phyloP scores from a whole-genome alignment of 139 green algal species.

The Picochlorum sp. region DNA sequence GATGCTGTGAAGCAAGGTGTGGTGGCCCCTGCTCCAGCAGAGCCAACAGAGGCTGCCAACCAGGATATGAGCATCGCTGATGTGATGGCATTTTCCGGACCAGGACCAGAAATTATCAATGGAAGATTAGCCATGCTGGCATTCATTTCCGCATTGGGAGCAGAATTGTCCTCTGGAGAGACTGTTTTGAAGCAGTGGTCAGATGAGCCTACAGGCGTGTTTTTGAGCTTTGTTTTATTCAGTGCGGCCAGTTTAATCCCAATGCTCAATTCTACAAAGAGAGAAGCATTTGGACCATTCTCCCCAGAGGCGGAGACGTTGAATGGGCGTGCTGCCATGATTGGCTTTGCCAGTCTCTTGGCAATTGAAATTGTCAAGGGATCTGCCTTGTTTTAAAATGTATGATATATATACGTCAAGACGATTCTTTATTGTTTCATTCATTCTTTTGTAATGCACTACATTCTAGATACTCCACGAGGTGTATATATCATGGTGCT shows the following conservation, averaged over 20 bases:
- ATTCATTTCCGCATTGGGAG: conserved; percentile 33
- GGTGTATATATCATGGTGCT: too few species aligned
- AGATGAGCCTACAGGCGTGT: conserved; percentile 21
- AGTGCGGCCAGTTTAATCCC: conserved; percentile 4
- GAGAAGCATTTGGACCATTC: conserved; percentile 26
- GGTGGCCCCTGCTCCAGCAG: conserved; percentile 4
- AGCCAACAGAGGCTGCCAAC: background rate
- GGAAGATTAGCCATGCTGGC: conserved; percentile 47
- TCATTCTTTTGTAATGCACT: too few species aligned
- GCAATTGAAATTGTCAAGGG: conserved; percentile 24
- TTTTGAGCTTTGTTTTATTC: conserved; percentile 21
- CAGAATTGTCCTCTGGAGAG: conserved; percentile 37
- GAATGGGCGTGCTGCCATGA: conserved; percentile 41
- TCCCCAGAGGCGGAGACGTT: conserved; percentile 25
- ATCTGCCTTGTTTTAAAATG: conserved; percentile 25
- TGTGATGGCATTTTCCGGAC: conserved; percentile 40
- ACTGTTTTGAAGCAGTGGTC: conserved; percentile 29
- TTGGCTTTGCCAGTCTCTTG: conserved; percentile 36
- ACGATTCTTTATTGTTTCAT: background rate
- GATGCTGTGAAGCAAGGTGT: conserved; percentile 10
- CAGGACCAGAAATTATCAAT: conserved; percentile 51
- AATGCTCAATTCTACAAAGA: conserved; percentile 19
- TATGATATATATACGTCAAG: background rate
- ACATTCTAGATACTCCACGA: too few species aligned
- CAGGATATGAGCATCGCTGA: conserved; percentile 16